A percentile compares a stretch with the other conserved stretches of the same genome.
phyloP scores from a whole-genome alignment of 129 eudicot genomes.

The Escallonia herrerae region DNA sequence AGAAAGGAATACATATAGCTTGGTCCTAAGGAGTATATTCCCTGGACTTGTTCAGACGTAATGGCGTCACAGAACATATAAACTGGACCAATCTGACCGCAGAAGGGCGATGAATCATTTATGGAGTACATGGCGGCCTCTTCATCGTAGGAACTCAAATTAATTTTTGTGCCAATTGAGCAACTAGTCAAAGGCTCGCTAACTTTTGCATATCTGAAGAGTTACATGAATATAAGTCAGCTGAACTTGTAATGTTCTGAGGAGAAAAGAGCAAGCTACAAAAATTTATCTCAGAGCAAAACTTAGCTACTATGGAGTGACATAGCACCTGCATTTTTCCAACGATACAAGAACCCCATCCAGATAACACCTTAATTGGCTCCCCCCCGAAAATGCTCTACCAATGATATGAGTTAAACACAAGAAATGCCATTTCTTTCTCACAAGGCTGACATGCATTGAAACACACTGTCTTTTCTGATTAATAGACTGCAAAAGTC shows the following conservation, averaged over 20 bases:
- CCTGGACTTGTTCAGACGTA: constrained; percentile 83
- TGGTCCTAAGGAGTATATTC: constrained; percentile 82
- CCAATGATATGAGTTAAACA: constrained; percentile 85
- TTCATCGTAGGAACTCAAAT: constrained; percentile 42
- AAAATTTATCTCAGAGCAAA: background rate
- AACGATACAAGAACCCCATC: constrained; percentile 82
- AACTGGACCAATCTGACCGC: constrained; percentile 92
- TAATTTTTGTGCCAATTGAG: constrained; percentile 66
- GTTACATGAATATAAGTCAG: constrained; percentile 14
- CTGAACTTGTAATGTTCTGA: background rate
- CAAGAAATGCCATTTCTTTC: constrained; percentile 88
- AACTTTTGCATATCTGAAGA: constrained; percentile 79
- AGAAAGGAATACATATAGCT: constrained; percentile 94
- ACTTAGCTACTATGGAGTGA: constrained; percentile 1
- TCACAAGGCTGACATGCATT: constrained; percentile 49
- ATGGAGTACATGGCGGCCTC: constrained; percentile 33
- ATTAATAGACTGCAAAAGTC: constrained; percentile 64
- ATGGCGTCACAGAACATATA: constrained; percentile 80
- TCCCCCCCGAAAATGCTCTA: constrained; percentile 97
- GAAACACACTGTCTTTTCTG: constrained; percentile 80
- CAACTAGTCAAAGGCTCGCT: constrained; percentile 65
- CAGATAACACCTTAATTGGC: constrained; percentile 76
- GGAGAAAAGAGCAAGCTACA: background rate
- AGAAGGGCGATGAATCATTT: constrained; percentile 62
- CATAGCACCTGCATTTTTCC: constrained; percentile 86